Evolutionary conservation across 352 stramenopile species (phyloP).

Genomic region (Globisporangium splendens): DNA sequence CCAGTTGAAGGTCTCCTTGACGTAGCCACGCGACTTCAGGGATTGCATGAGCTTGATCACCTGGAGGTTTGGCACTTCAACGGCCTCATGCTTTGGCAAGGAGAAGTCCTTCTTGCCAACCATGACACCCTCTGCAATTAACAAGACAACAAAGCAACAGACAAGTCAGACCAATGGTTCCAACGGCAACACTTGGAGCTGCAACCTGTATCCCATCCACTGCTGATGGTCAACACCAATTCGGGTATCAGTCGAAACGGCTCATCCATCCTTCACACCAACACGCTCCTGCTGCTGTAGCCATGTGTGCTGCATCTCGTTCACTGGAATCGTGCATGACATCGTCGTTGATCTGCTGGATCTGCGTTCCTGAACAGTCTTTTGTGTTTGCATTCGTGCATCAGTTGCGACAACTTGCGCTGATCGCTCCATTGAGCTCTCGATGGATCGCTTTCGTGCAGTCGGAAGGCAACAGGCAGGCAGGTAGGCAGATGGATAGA

Average conservation of each 20-base stretch:
- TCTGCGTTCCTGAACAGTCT: too few species aligned
- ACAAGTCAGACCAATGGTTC: background rate
- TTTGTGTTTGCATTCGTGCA: too few species aligned
- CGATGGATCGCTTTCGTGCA: too few species aligned
- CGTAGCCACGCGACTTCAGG: constrained; percentile 95
- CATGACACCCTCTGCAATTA: constrained; percentile 78
- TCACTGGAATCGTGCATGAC: background rate
- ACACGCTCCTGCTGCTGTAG: background rate
- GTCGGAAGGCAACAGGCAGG: too few species aligned
- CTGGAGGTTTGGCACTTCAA: constrained; percentile 98
- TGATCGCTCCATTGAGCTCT: too few species aligned
- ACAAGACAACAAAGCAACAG: background rate
- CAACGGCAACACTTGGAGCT: too few species aligned
- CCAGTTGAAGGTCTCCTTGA: constrained; percentile 99
- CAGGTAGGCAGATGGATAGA: too few species aligned
- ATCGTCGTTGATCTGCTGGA: too few species aligned
- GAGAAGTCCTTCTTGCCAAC: constrained; percentile 89
- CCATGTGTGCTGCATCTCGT: background rate
- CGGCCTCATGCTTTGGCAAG: constrained; percentile 92
- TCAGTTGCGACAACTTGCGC: too few species aligned
- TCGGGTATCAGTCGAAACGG: too few species aligned
- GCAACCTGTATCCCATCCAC: background rate
- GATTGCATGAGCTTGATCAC: constrained; percentile 98
- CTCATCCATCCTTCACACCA: background rate
- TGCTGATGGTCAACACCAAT: too few species aligned